These are phyloP conservation scores for Berberis vulgaris DNA, from an alignment of 164 flowering plant species.

Conservation along the genomic window DNA sequence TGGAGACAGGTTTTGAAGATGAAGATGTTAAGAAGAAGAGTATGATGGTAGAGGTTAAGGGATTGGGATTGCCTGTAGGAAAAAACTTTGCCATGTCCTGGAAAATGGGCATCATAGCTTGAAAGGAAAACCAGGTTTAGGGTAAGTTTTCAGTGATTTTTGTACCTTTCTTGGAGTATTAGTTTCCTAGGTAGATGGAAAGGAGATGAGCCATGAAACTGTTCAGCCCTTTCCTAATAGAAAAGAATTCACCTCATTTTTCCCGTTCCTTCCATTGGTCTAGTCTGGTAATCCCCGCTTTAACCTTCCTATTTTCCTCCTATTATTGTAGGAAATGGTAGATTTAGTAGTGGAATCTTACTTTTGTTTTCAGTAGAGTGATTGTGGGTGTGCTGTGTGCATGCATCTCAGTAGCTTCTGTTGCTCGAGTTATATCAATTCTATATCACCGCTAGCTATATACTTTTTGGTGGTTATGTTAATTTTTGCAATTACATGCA, in stretches of 20 bases:
- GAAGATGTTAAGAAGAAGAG: slow-evolving; percentile 25
- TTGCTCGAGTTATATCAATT: too few species aligned
- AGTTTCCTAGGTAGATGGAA: not conserved
- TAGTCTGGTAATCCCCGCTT: too few species aligned
- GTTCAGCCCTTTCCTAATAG: not conserved
- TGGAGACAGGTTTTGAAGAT: slow-evolving; percentile 26
- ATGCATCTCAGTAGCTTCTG: too few species aligned
- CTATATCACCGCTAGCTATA: too few species aligned
- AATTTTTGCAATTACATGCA: too few species aligned
- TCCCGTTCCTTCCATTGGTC: not conserved
- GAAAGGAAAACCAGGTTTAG: slow-evolving; percentile 4
- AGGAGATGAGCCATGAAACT: slow-evolving; percentile 5
- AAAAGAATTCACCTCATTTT: not conserved
- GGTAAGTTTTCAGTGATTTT: not conserved
- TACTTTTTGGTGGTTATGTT: too few species aligned
- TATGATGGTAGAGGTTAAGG: slow-evolving; percentile 45
- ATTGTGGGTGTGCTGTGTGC: too few species aligned
- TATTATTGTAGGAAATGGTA: too few species aligned
- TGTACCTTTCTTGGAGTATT: not conserved
- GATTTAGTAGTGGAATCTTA: too few species aligned
- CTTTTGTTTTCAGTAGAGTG: too few species aligned
- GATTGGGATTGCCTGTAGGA: slow-evolving; percentile 44
- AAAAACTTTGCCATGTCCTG: slow-evolving; percentile 58
- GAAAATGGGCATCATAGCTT: slow-evolving; percentile 43
- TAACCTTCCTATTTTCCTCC: too few species aligned